These are phyloP conservation scores for Tuctoria greenei DNA, from an alignment of 176 grass and related monocot genomes.

Conservation along the genomic window DNA sequence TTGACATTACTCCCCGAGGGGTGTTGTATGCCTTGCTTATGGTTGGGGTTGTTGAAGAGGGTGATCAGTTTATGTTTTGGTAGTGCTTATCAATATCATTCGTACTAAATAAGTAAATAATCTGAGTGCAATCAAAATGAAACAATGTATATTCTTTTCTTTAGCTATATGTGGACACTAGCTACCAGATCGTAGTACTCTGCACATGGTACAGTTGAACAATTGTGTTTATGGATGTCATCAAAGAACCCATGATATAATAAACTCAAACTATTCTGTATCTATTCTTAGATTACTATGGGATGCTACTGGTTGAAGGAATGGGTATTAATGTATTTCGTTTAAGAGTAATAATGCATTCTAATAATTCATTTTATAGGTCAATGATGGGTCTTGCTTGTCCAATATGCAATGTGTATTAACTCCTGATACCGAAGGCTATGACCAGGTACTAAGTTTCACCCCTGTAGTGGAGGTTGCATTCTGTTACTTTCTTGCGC, in stretches of 20 bases:
- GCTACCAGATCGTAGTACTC: background rate
- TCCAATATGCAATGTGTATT: constrained; percentile 99
- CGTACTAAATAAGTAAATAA: background rate
- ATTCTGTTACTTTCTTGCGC: constrained; percentile 1
- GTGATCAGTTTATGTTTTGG: background rate
- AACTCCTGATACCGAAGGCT: constrained; percentile 82
- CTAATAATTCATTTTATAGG: constrained; percentile 48
- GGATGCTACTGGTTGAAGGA: background rate
- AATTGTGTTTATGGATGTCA: background rate
- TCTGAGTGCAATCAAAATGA: background rate
- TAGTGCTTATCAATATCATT: background rate
- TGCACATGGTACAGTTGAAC: background rate
- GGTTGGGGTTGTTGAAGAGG: background rate
- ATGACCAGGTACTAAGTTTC: constrained; percentile 55
- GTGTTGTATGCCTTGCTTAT: background rate
- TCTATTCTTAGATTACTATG: background rate
- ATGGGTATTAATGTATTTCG: background rate
- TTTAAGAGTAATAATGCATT: constrained; percentile 11
- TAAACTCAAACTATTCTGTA: background rate
- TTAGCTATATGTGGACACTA: background rate
- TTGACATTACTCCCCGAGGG: background rate
- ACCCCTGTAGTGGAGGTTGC: background rate
- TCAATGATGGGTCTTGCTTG: constrained; percentile 97
- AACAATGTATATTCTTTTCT: background rate
- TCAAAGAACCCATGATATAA: background rate